A percentile compares a stretch with the other conserved stretches of the same genome.
Evolutionary conservation across 495 filamentous ascomycete species (phyloP).

Genomic region (Penicillium coffeae): DNA sequence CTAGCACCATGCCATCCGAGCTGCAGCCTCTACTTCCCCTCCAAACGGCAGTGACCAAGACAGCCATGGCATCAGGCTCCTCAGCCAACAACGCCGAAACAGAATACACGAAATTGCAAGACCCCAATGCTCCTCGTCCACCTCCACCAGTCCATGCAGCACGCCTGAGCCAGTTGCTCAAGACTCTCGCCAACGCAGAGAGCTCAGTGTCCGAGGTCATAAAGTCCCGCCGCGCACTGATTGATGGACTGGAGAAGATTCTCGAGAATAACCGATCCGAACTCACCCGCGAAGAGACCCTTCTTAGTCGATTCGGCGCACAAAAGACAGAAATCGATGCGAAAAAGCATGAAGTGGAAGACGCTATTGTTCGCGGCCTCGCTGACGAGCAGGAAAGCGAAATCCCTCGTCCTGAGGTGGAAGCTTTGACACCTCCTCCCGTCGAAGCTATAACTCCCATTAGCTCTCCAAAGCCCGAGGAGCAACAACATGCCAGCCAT

Average conservation of each 20-base stretch:
- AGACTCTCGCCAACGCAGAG: slow-evolving; percentile 85
- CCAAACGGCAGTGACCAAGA: slow-evolving; percentile 69
- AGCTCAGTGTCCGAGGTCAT: slow-evolving; percentile 86
- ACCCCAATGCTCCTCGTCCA: slow-evolving; percentile 60
- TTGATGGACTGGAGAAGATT: slow-evolving; percentile 77
- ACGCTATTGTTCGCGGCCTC: slow-evolving; percentile 78
- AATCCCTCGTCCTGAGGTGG: slow-evolving; percentile 67
- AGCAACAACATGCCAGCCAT: slow-evolving; percentile 19
- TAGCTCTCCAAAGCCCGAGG: slow-evolving; percentile 37
- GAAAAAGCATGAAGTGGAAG: slow-evolving; percentile 82
- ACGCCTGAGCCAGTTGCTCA: slow-evolving; percentile 79
- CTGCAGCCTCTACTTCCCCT: slow-evolving; percentile 68
- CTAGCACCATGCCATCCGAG: slow-evolving; percentile 64
- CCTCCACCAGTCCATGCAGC: slow-evolving; percentile 88
- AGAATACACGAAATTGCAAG: slow-evolving; percentile 78
- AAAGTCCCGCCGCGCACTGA: slow-evolving; percentile 73
- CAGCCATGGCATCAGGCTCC: slow-evolving; percentile 56
- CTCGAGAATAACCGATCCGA: slow-evolving; percentile 69
- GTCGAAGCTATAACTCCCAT: slow-evolving; percentile 47
- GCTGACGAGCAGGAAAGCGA: slow-evolving; percentile 37
- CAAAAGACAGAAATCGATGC: slow-evolving; percentile 64
- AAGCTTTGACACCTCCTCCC: slow-evolving; percentile 77
- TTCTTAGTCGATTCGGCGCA: slow-evolving; percentile 53
- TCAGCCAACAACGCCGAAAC: slow-evolving; percentile 62
- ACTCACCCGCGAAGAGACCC: slow-evolving; percentile 62